Evolutionary conservation across 148 eudicot genomes (phyloP).

Genomic region (Limonium bicolor): DNA sequence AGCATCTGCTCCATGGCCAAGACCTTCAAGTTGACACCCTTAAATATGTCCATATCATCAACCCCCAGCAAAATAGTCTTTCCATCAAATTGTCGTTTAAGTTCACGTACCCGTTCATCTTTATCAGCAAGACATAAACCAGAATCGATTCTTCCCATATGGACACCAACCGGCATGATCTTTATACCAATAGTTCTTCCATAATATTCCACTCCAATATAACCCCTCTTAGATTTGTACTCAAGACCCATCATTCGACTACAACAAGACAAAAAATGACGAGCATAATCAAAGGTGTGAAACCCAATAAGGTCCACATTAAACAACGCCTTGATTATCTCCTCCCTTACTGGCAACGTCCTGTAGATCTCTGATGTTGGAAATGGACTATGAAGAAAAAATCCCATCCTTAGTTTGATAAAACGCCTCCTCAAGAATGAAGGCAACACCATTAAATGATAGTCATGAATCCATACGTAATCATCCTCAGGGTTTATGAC

Average conservation of each 20-base stretch:
- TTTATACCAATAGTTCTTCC: constrained; percentile 46
- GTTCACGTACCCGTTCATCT: constrained; percentile 21
- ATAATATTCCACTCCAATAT: constrained; percentile 44
- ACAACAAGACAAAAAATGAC: constrained; percentile 53
- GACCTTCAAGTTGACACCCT: constrained; percentile 43
- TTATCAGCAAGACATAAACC: constrained; percentile 26
- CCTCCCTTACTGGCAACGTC: constrained; percentile 44
- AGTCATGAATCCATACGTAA: constrained; percentile 61
- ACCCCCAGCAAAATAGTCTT: constrained; percentile 42
- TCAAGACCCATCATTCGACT: constrained; percentile 55
- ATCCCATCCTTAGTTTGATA: constrained; percentile 34
- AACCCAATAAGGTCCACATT: constrained; percentile 46
- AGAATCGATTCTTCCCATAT: constrained; percentile 41
- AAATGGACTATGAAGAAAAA: constrained; percentile 47
- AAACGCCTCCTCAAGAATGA: constrained; percentile 43
- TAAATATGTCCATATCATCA: constrained; percentile 54
- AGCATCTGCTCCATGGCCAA: constrained; percentile 36
- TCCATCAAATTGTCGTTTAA: constrained; percentile 27
- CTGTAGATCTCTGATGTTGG: constrained; percentile 53
- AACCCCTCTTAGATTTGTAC: constrained; percentile 49
- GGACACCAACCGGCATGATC: constrained; percentile 48
- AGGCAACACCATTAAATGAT: constrained; percentile 48
- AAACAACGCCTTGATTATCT: constrained; percentile 43
- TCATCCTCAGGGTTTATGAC: constrained; percentile 55
- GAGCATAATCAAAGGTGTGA: constrained; percentile 56